Evolutionary conservation across 1,284 basidiomycete species (phyloP), one percentile per base, ranked within the genome.

Genomic region (Ceratobasidium papillatum): DNA sequence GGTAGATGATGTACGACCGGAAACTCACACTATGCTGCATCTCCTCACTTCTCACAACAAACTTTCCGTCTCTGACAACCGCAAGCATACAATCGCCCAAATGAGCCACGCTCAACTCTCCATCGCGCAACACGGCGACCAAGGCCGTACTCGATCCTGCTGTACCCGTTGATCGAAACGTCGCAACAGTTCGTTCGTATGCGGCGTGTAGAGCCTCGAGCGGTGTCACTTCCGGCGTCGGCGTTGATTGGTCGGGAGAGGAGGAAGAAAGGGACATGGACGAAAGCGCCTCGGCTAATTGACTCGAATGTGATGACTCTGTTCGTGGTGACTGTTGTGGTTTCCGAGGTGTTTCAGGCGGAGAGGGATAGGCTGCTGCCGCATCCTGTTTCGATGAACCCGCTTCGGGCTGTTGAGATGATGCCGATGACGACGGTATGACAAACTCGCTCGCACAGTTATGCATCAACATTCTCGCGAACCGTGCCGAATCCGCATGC

Each of bases 11-110:
- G 65, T 34, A 51, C 51, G 19, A 19, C 74, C 56, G 58, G 58
- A 52, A 43, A 85, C 88, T 81, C 79, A 89, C 88, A 43, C 84
- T 86, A 87, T 95, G 96, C 89, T 96, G 96, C 91, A 98, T 97
- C 83, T 98, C 96, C 73, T 94, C 89, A 58, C 91, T 94, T 51
- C 95, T 87, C 89, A 96, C 98, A 2, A 92, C 89, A 51, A 97
- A 88, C 76, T 90, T 86, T 17, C 92, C 91, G 3, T 87, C 87
- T 5, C 95, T 88, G 34, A 98, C 89, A 51, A 97, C 86, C 86
- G 95, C 91, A 27, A 93, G 89, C 86, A 92, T 91, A 80, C 94
- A 97, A 81, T 99, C 96, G 25, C 96, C 96, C 8, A 99, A 82
- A 79, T 98, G 96, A 0, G 96, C 96, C 41, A 99, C 91, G 69